Evolutionary conservation across 345 rosid genomes (phyloP).

Genomic region (Gossypium stocksii): DNA sequence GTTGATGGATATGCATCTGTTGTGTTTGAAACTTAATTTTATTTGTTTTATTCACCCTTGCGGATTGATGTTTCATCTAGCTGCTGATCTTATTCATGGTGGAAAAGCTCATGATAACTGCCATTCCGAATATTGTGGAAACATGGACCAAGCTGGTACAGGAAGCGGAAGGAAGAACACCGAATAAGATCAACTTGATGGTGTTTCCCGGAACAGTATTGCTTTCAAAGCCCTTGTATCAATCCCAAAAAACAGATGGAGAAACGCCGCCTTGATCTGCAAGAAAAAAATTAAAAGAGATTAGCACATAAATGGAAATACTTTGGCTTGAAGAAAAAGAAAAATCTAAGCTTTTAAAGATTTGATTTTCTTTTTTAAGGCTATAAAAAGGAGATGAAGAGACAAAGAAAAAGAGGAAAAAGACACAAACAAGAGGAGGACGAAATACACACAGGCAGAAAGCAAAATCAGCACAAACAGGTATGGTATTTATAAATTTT

Average conservation of each 20-base stretch:
- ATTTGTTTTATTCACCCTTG: neutral
- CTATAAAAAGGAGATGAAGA: too few species aligned
- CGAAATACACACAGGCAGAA: too few species aligned
- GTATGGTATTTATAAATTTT: too few species aligned
- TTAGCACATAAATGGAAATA: too few species aligned
- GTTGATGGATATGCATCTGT: neutral
- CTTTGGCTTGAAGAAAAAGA: too few species aligned
- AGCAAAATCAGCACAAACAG: too few species aligned
- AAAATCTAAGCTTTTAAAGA: too few species aligned
- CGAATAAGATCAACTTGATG: constrained; percentile 67
- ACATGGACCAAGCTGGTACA: constrained; percentile 71
- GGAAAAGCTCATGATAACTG: constrained; percentile 81
- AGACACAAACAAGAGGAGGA: too few species aligned
- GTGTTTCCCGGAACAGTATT: constrained; percentile 77
- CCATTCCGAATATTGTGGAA: constrained; percentile 73
- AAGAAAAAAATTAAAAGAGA: too few species aligned
- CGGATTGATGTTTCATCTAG: constrained; percentile 28
- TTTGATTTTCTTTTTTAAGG: too few species aligned
- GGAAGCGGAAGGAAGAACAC: constrained; percentile 48
- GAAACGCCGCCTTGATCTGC: too few species aligned
- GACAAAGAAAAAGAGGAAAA: too few species aligned
- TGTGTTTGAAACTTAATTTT: neutral
- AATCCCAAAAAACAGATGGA: constrained; percentile 22
- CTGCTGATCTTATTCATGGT: constrained; percentile 69
- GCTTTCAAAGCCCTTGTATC: constrained; percentile 54